Percentiles rank a stretch among this genome's conserved stretches.
These are phyloP conservation scores for Metschnikowia lachancei DNA, from an alignment of 805 yeast species.

Conservation along the genomic window DNA sequence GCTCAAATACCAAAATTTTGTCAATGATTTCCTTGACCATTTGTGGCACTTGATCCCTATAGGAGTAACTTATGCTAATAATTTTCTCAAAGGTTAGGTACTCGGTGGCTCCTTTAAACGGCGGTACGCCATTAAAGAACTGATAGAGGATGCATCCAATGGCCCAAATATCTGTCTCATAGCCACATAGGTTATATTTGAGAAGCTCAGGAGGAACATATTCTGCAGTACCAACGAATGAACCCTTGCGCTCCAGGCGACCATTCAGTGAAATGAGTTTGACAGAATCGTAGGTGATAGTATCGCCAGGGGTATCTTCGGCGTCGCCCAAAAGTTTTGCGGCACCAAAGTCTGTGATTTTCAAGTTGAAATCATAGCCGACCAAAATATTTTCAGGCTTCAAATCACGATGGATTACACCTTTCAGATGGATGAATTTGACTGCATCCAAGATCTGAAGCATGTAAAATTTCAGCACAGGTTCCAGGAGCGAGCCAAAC, in stretches of 20 bases:
- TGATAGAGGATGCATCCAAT: constrained; percentile 86
- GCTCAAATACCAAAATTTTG: constrained; percentile 32
- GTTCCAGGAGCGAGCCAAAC: constrained; percentile 73
- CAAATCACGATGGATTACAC: constrained; percentile 89
- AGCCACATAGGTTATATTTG: constrained; percentile 74
- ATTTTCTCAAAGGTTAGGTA: constrained; percentile 86
- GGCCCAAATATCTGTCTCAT: constrained; percentile 90
- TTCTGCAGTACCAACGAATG: constrained; percentile 97
- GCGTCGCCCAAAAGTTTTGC: constrained; percentile 63
- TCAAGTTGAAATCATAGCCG: constrained; percentile 79
- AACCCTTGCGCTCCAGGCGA: constrained; percentile 37
- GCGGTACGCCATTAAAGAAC: constrained; percentile 79
- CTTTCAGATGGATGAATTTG: constrained; percentile 81
- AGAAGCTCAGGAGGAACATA: constrained; percentile 92
- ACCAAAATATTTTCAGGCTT: constrained; percentile 92
- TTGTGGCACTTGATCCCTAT: constrained; percentile 28
- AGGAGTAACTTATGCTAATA: constrained; percentile 68
- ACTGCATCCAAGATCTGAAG: constrained; percentile 89
- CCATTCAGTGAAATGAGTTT: constrained; percentile 27
- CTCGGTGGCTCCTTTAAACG: constrained; percentile 84
- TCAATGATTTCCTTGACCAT: constrained; percentile 34
- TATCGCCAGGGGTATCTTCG: constrained; percentile 34
- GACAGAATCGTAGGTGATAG: constrained; percentile 32
- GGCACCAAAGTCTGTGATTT: constrained; percentile 98
- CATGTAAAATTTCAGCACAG: constrained; percentile 75